A percentile compares a stretch with the other conserved stretches of the same genome.
phyloP scores from a whole-genome alignment of 805 yeast species.

The Wickerhamomyces subpelliculosus region DNA sequence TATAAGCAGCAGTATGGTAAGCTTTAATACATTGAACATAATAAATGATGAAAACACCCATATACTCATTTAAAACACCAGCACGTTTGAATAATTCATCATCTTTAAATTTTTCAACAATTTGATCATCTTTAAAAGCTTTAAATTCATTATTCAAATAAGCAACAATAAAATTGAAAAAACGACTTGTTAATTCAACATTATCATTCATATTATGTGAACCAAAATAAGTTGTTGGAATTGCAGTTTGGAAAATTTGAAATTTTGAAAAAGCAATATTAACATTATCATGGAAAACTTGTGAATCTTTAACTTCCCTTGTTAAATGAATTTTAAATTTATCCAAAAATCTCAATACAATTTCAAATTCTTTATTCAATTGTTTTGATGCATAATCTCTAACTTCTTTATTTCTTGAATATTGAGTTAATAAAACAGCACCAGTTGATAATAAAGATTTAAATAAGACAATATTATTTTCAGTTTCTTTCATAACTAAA shows the following conservation, averaged over 20 bases:
- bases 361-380: constrained; percentile 18
- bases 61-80: constrained; percentile 11
- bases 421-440: constrained; percentile 13
- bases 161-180: constrained; percentile 14
- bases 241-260: constrained; percentile 18
- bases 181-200: constrained; percentile 14
- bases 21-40: constrained; percentile 26
- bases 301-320: constrained; percentile 4
- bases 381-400: constrained; percentile 6
- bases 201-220: constrained; percentile 16
- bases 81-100: constrained; percentile 14
- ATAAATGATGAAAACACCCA: constrained; percentile 17
- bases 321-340: constrained; percentile 14
- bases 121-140: constrained; percentile 10
- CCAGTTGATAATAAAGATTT: constrained; percentile 18
- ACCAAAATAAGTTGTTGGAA: constrained; percentile 17
- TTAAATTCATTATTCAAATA: constrained; percentile 16
- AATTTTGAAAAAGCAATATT: constrained; percentile 19
- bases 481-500: constrained; percentile 14
- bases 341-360: constrained; percentile 19
- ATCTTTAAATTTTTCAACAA: constrained; percentile 5
- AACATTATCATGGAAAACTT: constrained; percentile 14
- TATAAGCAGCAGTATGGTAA: constrained; percentile 26
- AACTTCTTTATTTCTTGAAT: constrained; percentile 6
- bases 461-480: constrained; percentile 19